A percentile compares a stretch with the other conserved stretches of the same genome.
Conservation (phyloP, 83 land plant species). For the Thuja plicata region DNA sequence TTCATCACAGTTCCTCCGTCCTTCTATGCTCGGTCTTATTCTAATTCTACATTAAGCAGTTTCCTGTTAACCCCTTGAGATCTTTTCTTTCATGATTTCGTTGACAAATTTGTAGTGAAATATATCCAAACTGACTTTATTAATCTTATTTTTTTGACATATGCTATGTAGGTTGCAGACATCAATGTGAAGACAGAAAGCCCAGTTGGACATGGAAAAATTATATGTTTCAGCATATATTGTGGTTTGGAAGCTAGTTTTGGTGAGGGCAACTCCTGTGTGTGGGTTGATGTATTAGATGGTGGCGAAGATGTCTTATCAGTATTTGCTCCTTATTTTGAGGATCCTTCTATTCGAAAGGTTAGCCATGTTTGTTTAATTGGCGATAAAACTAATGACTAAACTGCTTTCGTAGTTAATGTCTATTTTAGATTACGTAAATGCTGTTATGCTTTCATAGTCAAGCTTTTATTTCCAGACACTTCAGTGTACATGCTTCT, state of each 20-base stretch:
- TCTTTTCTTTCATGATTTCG: neutral
- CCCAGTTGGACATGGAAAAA: constrained; percentile 86
- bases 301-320: constrained; percentile 51
- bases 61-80: neutral
- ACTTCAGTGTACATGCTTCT: neutral
- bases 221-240: constrained; percentile 90
- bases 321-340: constrained; percentile 78
- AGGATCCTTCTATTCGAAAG: constrained; percentile 75
- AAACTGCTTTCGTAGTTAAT: neutral
- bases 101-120: neutral
- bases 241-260: constrained; percentile 72
- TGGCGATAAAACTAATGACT: neutral
- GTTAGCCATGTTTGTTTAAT: constrained; percentile 23
- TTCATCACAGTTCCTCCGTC: neutral
- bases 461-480: neutral
- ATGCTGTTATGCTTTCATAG: neutral
- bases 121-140: neutral
- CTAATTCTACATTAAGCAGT: neutral
- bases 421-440: neutral
- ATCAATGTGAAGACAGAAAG: constrained; percentile 90
- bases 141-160: neutral
- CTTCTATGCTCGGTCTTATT: neutral
- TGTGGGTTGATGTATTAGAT: constrained; percentile 93
- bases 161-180: constrained; percentile 57
- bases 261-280: constrained; percentile 76